Conservation (phyloP, 805 yeast genomes). For the Saccharomycopsis olivae region DNA sequence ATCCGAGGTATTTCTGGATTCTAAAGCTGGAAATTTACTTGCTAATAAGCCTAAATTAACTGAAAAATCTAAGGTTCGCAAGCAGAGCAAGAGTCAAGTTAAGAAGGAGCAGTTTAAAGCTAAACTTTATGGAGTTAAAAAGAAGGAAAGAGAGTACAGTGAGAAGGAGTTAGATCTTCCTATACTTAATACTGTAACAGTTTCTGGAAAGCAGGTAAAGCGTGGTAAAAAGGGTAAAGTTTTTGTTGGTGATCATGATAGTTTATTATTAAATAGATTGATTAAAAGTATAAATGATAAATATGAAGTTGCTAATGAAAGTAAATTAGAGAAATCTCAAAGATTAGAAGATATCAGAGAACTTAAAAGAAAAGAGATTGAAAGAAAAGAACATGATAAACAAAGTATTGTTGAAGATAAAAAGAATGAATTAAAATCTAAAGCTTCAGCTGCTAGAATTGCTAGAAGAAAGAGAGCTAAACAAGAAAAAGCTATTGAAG, state of each 20-base stretch:
- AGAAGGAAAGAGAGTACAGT: slow-evolving; percentile 18
- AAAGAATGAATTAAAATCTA: slow-evolving; percentile 64
- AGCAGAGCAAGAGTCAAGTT: slow-evolving; percentile 39
- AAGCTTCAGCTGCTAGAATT: slow-evolving; percentile 59
- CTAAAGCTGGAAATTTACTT: slow-evolving; percentile 58
- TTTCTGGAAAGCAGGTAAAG: slow-evolving; percentile 72
- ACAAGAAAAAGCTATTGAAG: slow-evolving; percentile 20
- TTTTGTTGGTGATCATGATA: slow-evolving; percentile 62
- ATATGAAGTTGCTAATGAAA: slow-evolving; percentile 67
- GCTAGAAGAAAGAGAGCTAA: slow-evolving; percentile 49
- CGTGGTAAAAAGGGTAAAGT: slow-evolving; percentile 83
- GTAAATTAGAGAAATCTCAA: slow-evolving; percentile 82
- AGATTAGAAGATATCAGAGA: slow-evolving; percentile 87
- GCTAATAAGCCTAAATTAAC: slow-evolving; percentile 45
- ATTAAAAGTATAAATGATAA: slow-evolving; percentile 76
- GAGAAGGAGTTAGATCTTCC: slow-evolving; percentile 80
- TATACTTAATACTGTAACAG: slow-evolving; percentile 65
- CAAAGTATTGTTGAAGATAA: slow-evolving; percentile 60
- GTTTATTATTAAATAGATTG: slow-evolving; percentile 51
- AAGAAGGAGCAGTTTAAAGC: slow-evolving; percentile 58
- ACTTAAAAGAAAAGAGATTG: slow-evolving; percentile 76
- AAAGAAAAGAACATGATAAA: slow-evolving; percentile 67
- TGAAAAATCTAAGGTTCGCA: slow-evolving; percentile 43
- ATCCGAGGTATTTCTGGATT: slow-evolving; percentile 57
- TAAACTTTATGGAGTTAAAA: slow-evolving; percentile 57